Evolutionary conservation across 352 stramenopile genomes (phyloP).

Genomic region (Phytophthora citricola): DNA sequence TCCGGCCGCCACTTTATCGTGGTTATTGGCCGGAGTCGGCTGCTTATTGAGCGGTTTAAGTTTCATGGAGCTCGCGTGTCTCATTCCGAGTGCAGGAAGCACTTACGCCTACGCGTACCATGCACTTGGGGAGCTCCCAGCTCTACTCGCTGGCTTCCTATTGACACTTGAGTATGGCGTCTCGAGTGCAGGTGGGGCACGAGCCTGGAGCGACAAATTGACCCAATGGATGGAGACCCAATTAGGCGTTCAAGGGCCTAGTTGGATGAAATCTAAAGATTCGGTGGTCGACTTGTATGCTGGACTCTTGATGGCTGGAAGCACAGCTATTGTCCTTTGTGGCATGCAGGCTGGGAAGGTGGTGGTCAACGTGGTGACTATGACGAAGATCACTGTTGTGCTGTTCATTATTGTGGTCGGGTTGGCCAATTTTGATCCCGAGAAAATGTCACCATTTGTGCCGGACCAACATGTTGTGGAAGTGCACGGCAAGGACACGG

Average conservation of each 20-base stretch:
- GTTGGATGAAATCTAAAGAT: slow-evolving; percentile 75
- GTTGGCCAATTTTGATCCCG: slow-evolving; percentile 77
- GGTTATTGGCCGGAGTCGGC: slow-evolving; percentile 80
- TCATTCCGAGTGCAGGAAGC: slow-evolving; percentile 89
- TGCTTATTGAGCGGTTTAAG: slow-evolving; percentile 86
- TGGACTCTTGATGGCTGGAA: slow-evolving; percentile 77
- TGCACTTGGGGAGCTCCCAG: slow-evolving; percentile 92
- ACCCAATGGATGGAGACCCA: slow-evolving; percentile 78
- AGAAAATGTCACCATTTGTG: slow-evolving; percentile 90
- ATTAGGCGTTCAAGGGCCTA: slow-evolving; percentile 47
- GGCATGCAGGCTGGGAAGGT: slow-evolving; percentile 91
- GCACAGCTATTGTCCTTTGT: slow-evolving; percentile 72
- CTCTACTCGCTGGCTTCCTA: slow-evolving; percentile 88
- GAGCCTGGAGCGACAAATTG: slow-evolving; percentile 95
- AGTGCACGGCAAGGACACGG: slow-evolving; percentile 34
- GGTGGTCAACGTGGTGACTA: slow-evolving; percentile 91
- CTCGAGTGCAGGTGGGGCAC: slow-evolving; percentile 89
- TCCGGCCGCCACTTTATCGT: slow-evolving; percentile 85
- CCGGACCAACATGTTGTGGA: slow-evolving; percentile 39
- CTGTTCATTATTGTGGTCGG: slow-evolving; percentile 93
- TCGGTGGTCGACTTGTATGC: slow-evolving; percentile 75
- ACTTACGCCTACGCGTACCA: slow-evolving; percentile 96
- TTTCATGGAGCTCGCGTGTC: slow-evolving; percentile 92
- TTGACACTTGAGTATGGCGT: slow-evolving; percentile 95
- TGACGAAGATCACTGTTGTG: slow-evolving; percentile 92